Percentiles rank a stretch among this genome's conserved stretches.
Evolutionary conservation across 2,329 filamentous ascomycete genomes (phyloP).

Genomic region (Pyrenophora seminiperda): DNA sequence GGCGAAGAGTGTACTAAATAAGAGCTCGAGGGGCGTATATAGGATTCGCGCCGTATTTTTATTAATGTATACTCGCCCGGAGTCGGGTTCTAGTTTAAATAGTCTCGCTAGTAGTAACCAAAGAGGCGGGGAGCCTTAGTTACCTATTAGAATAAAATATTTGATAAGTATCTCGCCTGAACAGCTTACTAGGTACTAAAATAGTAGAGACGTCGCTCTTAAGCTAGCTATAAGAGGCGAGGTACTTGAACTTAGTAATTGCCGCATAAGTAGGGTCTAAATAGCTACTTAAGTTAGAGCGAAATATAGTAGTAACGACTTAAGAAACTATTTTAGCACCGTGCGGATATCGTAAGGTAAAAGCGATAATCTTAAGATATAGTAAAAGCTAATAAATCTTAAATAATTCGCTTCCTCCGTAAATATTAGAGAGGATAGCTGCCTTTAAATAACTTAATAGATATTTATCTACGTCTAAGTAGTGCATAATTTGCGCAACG

Average conservation of each 20-base stretch:
- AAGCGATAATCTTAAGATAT: slow-evolving; percentile 9
- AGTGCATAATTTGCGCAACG: neutral
- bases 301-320: slow-evolving; percentile 2
- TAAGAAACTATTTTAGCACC: slow-evolving; percentile 4
- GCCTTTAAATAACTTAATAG: neutral
- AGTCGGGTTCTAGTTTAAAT: slow-evolving; percentile 26
- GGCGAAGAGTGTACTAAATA: slow-evolving; percentile 53
- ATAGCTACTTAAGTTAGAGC: slow-evolving; percentile 1
- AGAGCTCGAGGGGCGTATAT: slow-evolving; percentile 51
- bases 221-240: slow-evolving; percentile 59
- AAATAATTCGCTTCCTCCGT: neutral
- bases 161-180: neutral
- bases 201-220: slow-evolving; percentile 48
- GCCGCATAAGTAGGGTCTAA: slow-evolving; percentile 34
- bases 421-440: neutral
- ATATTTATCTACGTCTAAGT: neutral
- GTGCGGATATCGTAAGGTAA: slow-evolving; percentile 1
- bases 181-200: slow-evolving; percentile 22
- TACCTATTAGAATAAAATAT: neutral
- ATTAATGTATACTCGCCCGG: slow-evolving; percentile 41
- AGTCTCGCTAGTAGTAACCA: slow-evolving; percentile 13
- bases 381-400: slow-evolving; percentile 1
- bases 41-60: slow-evolving; percentile 55
- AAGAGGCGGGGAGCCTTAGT: slow-evolving; percentile 44
- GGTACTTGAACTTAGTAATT: slow-evolving; percentile 38